Conservation (phyloP, 805 yeast species). For the Brettanomyces naardenensis region DNA sequence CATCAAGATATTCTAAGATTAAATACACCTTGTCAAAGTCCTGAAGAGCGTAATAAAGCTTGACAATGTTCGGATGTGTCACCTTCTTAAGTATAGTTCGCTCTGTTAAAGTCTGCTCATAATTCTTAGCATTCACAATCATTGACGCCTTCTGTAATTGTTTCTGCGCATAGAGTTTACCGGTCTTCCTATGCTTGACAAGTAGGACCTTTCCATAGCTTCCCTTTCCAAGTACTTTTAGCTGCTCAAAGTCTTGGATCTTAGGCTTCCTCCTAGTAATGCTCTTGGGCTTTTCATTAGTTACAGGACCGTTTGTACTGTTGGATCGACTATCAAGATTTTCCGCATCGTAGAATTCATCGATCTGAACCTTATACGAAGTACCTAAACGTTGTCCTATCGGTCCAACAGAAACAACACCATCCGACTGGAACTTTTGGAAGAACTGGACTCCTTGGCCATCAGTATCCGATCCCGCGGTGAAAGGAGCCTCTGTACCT, state of each 20-base stretch:
- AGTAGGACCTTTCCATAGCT: slow-evolving; percentile 83
- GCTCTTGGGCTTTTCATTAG: slow-evolving; percentile 1
- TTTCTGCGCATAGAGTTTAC: slow-evolving; percentile 75
- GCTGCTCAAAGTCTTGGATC: slow-evolving; percentile 57
- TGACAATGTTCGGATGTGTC: slow-evolving; percentile 75
- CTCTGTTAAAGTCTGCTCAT: slow-evolving; percentile 77
- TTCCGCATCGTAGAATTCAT: slow-evolving; percentile 28
- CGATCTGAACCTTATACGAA: slow-evolving; percentile 43
- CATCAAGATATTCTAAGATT: slow-evolving; percentile 74
- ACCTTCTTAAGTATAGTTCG: slow-evolving; percentile 63
- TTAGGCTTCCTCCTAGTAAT: slow-evolving; percentile 11
- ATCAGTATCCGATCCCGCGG: slow-evolving; percentile 4
- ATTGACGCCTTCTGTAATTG: slow-evolving; percentile 78
- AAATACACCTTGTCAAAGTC: slow-evolving; percentile 70
- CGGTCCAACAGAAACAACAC: slow-evolving; percentile 24
- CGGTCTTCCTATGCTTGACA: slow-evolving; percentile 57
- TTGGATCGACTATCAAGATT: slow-evolving; percentile 18
- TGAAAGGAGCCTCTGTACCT: neutral
- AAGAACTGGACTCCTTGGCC: slow-evolving; percentile 13
- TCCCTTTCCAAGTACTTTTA: slow-evolving; percentile 78
- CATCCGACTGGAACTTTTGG: slow-evolving; percentile 21
- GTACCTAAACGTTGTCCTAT: slow-evolving; percentile 33
- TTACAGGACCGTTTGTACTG: slow-evolving; percentile 3
- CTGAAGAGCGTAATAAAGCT: slow-evolving; percentile 76
- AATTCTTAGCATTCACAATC: slow-evolving; percentile 45